phyloP scores from a whole-genome alignment of 1,284 basidiomycete genomes.

The Boletus subluridellus region DNA sequence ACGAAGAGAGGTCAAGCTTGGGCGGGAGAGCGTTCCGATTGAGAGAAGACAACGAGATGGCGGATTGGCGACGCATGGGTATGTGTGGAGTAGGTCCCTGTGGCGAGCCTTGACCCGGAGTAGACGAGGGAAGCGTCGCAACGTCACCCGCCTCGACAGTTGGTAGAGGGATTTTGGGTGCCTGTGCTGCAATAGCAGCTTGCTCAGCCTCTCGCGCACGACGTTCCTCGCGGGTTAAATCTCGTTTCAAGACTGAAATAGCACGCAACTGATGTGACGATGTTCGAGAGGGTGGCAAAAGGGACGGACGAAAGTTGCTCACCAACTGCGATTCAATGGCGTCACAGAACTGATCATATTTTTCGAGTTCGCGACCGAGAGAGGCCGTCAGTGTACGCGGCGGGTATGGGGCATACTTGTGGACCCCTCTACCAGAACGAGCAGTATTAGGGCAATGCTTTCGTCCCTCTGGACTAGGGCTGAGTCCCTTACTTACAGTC shows the following conservation, averaged over 20 bases:
- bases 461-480: not conserved
- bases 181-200: constrained; percentile 36
- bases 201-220: constrained; percentile 49
- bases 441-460: not conserved
- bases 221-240: constrained; percentile 58
- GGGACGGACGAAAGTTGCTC: constrained; percentile 27
- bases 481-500: constrained; percentile 47
- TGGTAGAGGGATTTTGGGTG: constrained; percentile 27
- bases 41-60: constrained; percentile 72
- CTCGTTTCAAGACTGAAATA: constrained; percentile 65
- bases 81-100: constrained; percentile 30
- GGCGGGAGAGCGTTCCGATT: constrained; percentile 64
- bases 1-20: constrained; percentile 69
- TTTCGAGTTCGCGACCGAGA: constrained; percentile 67
- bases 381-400: constrained; percentile 59
- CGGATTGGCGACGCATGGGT: constrained; percentile 57
- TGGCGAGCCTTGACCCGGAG: constrained; percentile 25
- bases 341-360: constrained; percentile 74
- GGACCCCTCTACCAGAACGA: constrained; percentile 44
- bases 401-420: constrained; percentile 57
- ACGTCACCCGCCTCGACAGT: constrained; percentile 31
- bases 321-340: constrained; percentile 67
- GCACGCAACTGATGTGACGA: constrained; percentile 51
- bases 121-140: constrained; percentile 16
- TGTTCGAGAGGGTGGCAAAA: not conserved